Percentiles rank a stretch among this genome's conserved stretches.
These are phyloP conservation scores for Catharanthus roseus DNA, from an alignment of 257 asterid species.

Conservation along the genomic window DNA sequence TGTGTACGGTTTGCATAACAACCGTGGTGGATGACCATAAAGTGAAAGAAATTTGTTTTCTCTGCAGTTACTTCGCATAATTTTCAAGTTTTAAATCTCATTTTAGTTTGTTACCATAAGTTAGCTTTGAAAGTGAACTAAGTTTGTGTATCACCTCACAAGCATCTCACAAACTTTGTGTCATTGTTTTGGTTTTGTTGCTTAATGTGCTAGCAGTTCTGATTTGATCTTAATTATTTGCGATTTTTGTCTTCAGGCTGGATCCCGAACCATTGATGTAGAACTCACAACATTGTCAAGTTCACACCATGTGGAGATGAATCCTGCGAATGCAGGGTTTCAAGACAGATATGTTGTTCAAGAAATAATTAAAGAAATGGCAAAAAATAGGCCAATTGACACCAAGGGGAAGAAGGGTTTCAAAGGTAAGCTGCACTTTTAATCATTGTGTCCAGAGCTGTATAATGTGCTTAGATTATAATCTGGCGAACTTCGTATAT, in stretches of 20 bases:
- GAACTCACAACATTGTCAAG: conserved; percentile 86
- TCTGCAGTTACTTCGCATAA: neutral
- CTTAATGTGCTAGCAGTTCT: conserved; percentile 5
- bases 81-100: neutral
- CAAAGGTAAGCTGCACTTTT: conserved; percentile 49
- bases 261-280: conserved; percentile 69
- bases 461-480: neutral
- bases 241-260: conserved; percentile 58
- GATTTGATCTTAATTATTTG: conserved; percentile 18
- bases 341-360: conserved; percentile 94
- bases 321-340: conserved; percentile 95
- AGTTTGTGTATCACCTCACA: neutral
- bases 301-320: conserved; percentile 86
- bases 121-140: neutral
- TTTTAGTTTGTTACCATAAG: neutral
- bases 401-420: conserved; percentile 86
- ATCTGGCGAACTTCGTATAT: neutral
- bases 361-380: conserved; percentile 97
- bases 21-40: neutral
- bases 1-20: neutral
- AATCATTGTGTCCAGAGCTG: neutral
- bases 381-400: conserved; percentile 90
- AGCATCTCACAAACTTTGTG: neutral
- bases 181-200: neutral
- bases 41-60: too few relatives aligned